Evolutionary conservation across 2,329 filamentous ascomycete species (phyloP), one percentile per base, ranked within the genome.

Genomic region (Colletotrichum spaethianum): DNA sequence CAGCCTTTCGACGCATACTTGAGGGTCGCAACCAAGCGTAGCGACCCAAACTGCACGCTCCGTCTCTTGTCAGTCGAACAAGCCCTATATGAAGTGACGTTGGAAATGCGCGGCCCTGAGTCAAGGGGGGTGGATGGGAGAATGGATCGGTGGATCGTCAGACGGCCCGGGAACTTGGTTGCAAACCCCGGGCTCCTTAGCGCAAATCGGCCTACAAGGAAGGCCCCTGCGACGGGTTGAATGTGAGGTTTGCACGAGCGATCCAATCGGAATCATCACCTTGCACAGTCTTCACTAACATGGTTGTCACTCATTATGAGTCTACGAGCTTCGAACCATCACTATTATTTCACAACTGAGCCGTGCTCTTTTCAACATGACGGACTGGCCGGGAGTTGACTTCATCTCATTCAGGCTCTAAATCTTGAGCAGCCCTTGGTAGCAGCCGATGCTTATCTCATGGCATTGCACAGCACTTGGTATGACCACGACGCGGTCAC

Each of bases 71-170:
- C 36, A 11, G 23, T 40, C 20, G 23, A 40, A 16, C 36, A 52
- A n/a, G 1, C 18, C 46, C 23, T 16, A 26, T 18, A 40, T 40
- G 23, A 63, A 33, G 60, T 63, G 46, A 52, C 46, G 46, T 63
- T 52, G 23, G 44, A n/a, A 40, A 28, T 38, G 9, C 8, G 11
- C 23, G 33, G 23, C n/a, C 33, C 14, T 52, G 23, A 52, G n/a
- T 28, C 36, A 40, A 52, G 55, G 33, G 28, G 20, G 36, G 36
- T 26, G 18, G 46, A 56, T 38, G 33, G 53, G 2, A 20, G n/a
- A 20, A 50, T 26, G n/a, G 16, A 62, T 28, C 59, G 44, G 59
- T 62, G 59, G 59, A 40, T 48, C 60, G 33, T 52, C 23, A 62
- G 31, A 40, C 36, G 23, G 44, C 44, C 33, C 31, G n/a, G 23